Percentiles rank a stretch among this genome's conserved stretches.
These are phyloP conservation scores for Chaetomiaceae sp. DNA, from an alignment of 2,329 filamentous ascomycete species.

Conservation along the genomic window DNA sequence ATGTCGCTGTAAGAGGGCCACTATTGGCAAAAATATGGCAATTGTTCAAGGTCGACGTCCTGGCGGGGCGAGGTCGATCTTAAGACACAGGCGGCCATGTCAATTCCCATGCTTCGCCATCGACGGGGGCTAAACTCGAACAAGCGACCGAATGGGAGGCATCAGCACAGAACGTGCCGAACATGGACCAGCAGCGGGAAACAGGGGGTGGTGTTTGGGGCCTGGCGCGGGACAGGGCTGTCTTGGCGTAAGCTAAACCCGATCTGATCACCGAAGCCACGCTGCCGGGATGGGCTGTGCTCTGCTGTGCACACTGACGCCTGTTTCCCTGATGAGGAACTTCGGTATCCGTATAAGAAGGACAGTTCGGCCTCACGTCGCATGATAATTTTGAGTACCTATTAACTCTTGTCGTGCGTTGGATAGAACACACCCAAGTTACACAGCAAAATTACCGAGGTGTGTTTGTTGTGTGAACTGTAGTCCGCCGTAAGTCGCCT, in stretches of 20 bases:
- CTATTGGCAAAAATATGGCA: no score
- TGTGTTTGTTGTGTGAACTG: no score
- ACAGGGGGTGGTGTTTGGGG: no score
- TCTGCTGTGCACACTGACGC: slow-evolving; percentile 10
- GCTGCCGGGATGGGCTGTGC: neutral
- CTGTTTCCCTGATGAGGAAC: neutral
- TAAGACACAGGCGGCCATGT: slow-evolving; percentile 1
- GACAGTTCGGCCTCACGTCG: no score
- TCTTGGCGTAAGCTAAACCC: slow-evolving; percentile 12
- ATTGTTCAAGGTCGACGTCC: no score
- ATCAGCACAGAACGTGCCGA: neutral
- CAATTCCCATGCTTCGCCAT: slow-evolving; percentile 17
- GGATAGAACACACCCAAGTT: no score
- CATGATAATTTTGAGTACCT: no score
- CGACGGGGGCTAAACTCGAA: slow-evolving; percentile 24
- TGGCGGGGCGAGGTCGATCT: slow-evolving; percentile 9
- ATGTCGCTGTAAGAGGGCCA: neutral
- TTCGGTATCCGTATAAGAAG: neutral
- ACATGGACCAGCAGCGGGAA: neutral
- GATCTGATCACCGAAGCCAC: slow-evolving; percentile 10
- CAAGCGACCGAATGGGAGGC: slow-evolving; percentile 24
- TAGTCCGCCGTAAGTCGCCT: no score
- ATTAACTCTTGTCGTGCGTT: no score
- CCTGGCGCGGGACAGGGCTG: neutral
- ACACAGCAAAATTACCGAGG: no score